Base-by-base conservation (phyloP, 805 yeast species). In the Nakazawaea ishiwadae region DNA sequence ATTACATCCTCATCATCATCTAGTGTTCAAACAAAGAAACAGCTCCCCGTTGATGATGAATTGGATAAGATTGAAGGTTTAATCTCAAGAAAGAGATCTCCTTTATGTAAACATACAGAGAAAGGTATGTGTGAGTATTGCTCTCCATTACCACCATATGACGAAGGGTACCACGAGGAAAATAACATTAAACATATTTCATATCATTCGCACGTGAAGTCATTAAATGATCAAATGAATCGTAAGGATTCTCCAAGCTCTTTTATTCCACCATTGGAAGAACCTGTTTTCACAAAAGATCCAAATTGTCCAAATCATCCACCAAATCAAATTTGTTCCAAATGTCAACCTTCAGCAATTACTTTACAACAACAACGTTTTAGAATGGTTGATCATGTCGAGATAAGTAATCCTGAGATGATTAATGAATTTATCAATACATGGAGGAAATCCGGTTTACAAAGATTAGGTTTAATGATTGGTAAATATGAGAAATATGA, bases 51-150 rank as follows among this genome's bases (percentile, higher is more conserved):
- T 1, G 99, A 93, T 60, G 74, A 74, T 37, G 58, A 56, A 9
- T 67, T 90, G 26, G 90, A 83, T 38, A 68, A 66, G 21, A 71
- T 76, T 41, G 73, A 75, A 33, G 99, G 99, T 0, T 65, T 84
- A 42, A 87, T 93, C 42, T 61, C 71, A 21, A 72, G 99, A 26
- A 62, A 67, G 28, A 71, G 68, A 48, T 75, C 87, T 1, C 52
- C 59, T 2, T 65, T 89, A 47, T 91, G 99, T 61, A 76, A 81
- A 45, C 99, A 93, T 58, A 84, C 91, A 3, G 91, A 81, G 29
- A 83, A 82, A 52, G 99, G 98, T 2, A 93, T 93, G 98, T 93
- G 99, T 61, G 99, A 93, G 55, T 88, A 89, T 57, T 93, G 98
- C 59, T 79, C 95, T 26, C 96, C 98, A 0, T 65, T 93, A 39